Percentiles rank a stretch among this genome's conserved stretches.
Evolutionary conservation across 176 grass and related monocot genomes (phyloP).

Genomic region (Rhynchospora pubera): DNA sequence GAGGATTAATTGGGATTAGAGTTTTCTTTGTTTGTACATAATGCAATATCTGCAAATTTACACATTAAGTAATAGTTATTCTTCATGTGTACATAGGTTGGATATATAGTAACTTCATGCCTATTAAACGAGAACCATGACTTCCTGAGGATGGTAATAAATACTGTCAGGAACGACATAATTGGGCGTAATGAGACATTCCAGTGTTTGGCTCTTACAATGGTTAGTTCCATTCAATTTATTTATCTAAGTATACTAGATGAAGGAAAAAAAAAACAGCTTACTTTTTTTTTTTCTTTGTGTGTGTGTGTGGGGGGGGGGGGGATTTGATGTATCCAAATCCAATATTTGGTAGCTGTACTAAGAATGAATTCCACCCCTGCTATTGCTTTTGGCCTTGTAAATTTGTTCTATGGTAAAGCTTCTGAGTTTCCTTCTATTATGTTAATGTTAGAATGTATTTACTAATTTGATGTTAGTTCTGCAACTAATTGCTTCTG

Average conservation of each 20-base stretch:
- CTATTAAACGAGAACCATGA: slow-evolving; percentile 95
- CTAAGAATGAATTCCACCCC: not conserved
- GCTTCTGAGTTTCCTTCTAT: not conserved
- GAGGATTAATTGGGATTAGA: not conserved
- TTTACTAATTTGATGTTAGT: not conserved
- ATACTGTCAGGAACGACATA: slow-evolving; percentile 98
- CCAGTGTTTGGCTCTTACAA: slow-evolving; percentile 95
- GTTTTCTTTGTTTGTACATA: slow-evolving; percentile 13
- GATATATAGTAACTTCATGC: slow-evolving; percentile 94
- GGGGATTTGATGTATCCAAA: not conserved
- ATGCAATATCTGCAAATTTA: not conserved
- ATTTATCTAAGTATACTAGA: slow-evolving; percentile 19
- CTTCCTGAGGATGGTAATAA: slow-evolving; percentile 97
- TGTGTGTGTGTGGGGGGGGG: too few relatives aligned
- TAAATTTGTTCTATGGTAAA: not conserved
- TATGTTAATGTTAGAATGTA: not conserved
- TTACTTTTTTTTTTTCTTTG: not conserved
- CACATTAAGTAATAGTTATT: not conserved
- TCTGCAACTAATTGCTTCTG: not conserved
- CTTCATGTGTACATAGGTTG: slow-evolving; percentile 50
- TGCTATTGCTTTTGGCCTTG: not conserved
- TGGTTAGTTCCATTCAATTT: slow-evolving; percentile 49
- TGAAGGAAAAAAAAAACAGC: not conserved
- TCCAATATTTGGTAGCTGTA: not conserved
- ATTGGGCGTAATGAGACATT: slow-evolving; percentile 98